Percentiles rank a stretch among this genome's conserved stretches.
phyloP scores from a whole-genome alignment of 2,329 filamentous ascomycete genomes.

The Plectosphaerella sp. region DNA sequence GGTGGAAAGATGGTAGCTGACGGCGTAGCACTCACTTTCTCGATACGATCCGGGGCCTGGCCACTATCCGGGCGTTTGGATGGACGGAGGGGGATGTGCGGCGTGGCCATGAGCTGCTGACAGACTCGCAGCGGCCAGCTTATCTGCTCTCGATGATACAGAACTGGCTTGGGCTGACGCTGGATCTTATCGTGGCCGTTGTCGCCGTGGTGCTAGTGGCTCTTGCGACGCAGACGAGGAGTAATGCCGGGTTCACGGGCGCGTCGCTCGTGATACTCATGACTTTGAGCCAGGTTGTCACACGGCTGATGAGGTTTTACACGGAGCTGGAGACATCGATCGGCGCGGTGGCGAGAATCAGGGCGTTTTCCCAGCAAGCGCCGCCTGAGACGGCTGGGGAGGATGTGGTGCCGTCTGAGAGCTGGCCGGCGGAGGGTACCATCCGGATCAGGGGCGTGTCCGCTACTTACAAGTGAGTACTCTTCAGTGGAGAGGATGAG shows the following conservation, averaged over 20 bases:
- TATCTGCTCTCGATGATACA: constrained; percentile 53
- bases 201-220: constrained; percentile 43
- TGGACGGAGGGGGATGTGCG: constrained; percentile 40
- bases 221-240: constrained; percentile 34
- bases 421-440: constrained; percentile 12
- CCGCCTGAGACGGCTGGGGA: constrained; percentile 9
- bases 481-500: too few species aligned
- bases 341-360: constrained; percentile 14
- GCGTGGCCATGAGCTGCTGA: constrained; percentile 39
- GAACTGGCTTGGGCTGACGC: constrained; percentile 46
- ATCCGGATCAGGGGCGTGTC: constrained; percentile 13
- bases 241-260: constrained; percentile 25
- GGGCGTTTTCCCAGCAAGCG: constrained; percentile 12
- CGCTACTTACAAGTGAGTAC: constrained; percentile 7
- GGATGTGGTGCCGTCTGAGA: constrained; percentile 3
- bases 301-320: constrained; percentile 21
- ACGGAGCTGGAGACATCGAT: constrained; percentile 19
- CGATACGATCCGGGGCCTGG: constrained; percentile 45
- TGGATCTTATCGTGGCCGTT: constrained; percentile 42
- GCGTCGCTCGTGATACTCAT: constrained; percentile 28
- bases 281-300: constrained; percentile 21
- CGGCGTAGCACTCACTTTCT: constrained; percentile 35
- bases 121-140: constrained; percentile 47
- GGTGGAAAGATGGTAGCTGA: not conserved
- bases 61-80: constrained; percentile 49